Evolutionary conservation across 2,329 filamentous ascomycete species (phyloP).

Genomic region (Cadophora malorum): DNA sequence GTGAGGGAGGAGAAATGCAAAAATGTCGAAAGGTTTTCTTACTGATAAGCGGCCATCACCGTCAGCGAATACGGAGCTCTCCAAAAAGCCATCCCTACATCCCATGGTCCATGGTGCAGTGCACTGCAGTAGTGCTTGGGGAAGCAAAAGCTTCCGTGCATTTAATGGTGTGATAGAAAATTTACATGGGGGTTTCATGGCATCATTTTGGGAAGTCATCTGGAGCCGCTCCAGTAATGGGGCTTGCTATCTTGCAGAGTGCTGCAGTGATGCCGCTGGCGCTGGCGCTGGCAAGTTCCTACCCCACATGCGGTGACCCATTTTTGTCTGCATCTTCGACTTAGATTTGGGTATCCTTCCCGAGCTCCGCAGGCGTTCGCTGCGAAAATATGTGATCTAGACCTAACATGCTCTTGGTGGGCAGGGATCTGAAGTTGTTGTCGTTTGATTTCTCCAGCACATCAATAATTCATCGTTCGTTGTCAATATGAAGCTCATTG

Average conservation of each 20-base stretch:
- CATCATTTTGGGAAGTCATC: conserved; percentile 16
- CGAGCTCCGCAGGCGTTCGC: conserved; percentile 8
- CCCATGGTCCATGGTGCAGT: not conserved
- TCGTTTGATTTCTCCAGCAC: not conserved
- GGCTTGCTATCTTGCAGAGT: conserved; percentile 9
- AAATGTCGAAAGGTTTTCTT: conserved; percentile 4
- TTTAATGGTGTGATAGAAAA: conserved; percentile 15
- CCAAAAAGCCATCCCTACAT: not conserved
- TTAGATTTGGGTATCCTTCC: not conserved
- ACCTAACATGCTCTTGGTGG: not conserved
- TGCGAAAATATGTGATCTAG: not conserved
- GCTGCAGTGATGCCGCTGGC: not conserved
- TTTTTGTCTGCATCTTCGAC: not conserved
- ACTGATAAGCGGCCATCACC: conserved; percentile 8
- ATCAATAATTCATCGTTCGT: conserved; percentile 1
- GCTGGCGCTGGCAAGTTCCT: not conserved
- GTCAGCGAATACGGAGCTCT: conserved; percentile 18
- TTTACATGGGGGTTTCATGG: conserved; percentile 16
- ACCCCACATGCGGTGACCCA: conserved; percentile 8
- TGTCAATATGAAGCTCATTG: not conserved
- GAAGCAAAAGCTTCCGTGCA: conserved; percentile 14
- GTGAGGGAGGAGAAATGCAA: not conserved
- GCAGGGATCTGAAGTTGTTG: not conserved
- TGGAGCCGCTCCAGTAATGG: not conserved
- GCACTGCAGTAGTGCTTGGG: conserved; percentile 4